Evolutionary conservation across 78 protist species (phyloP), one percentile per base, ranked within the genome.

Genomic region (Protostelium mycophagum): DNA sequence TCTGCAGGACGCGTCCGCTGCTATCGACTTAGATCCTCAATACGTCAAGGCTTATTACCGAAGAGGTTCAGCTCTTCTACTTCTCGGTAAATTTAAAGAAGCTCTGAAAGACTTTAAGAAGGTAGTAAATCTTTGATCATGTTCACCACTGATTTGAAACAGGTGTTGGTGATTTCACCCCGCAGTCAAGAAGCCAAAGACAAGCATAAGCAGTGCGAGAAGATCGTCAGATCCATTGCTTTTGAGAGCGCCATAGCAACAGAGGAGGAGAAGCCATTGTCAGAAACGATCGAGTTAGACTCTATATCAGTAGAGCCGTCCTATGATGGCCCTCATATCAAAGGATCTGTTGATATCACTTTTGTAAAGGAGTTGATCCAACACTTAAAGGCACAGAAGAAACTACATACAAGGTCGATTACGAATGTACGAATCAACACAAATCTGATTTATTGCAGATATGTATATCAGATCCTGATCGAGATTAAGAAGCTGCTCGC

Each of bases 1-100:
- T 0, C 31, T 97, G 25, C 88, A 37, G 16, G 99, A 97, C 38
- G 97, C 99, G 10, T 35, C 34, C 16, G 83, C 38, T 38, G 90
- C 99, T 36, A 87, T 97, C 29, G 95, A 94, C 37, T 34, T 95
- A 86, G 96, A 97, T 34, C 94, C 96, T 36, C 84, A 10, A 28
- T 95, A 93, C 84, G 36, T 97, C 35, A 96, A 96, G 95, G 98
- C 95, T 23, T 95, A 96, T 91, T 98, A 97, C 89, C 92, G 99
- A 0, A 88, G 96, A 0, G 99, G 97, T 0, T 38, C 97, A 0
- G 98, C 98, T 0, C n/a, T 93, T 88, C 63, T 98, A 89, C 96
- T 90, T 38, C 92, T 98, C 31, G 93, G 95, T 35, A 88, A 96
- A 85, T 96, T 63, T 90, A 93, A 95, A 37, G 98, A 96, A n/a